A percentile compares a stretch with the other conserved stretches of the same genome.
These are phyloP conservation scores for Linnemannia schmuckeri DNA, from an alignment of 192 early-diverging fungal species.

Conservation along the genomic window DNA sequence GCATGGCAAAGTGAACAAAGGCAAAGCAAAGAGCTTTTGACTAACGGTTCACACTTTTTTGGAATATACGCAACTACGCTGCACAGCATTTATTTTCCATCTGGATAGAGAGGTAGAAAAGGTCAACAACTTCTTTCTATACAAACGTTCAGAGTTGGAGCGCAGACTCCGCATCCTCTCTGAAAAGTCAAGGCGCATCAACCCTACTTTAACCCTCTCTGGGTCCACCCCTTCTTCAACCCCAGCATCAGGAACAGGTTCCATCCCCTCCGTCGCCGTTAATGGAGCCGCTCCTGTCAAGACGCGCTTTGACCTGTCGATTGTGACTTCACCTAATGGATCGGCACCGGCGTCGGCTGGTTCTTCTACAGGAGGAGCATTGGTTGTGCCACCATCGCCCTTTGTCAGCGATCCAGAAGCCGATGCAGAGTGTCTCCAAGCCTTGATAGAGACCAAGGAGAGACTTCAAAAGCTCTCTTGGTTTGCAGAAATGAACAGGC, in stretches of 20 bases:
- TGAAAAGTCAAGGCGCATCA: constrained; percentile 62
- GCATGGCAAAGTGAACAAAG: neutral
- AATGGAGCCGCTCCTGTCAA: neutral
- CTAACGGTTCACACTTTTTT: constrained; percentile 52
- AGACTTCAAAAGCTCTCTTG: constrained; percentile 62
- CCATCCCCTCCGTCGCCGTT: neutral
- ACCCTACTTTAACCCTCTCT: neutral
- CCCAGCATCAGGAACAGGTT: neutral
- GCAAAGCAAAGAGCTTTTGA: neutral
- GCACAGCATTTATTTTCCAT: constrained; percentile 80
- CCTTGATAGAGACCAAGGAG: constrained; percentile 61
- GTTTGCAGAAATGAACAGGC: constrained; percentile 66
- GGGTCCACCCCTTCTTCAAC: neutral
- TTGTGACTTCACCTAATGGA: constrained; percentile 28
- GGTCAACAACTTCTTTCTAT: constrained; percentile 83
- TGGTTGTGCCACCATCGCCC: constrained; percentile 37
- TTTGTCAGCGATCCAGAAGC: constrained; percentile 52
- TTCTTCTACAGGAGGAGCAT: neutral
- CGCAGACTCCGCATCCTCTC: constrained; percentile 72
- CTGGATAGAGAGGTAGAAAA: constrained; percentile 90
- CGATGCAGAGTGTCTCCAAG: constrained; percentile 59
- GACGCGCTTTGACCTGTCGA: constrained; percentile 30
- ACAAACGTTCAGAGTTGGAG: constrained; percentile 83
- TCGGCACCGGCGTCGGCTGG: neutral
- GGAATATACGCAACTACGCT: constrained; percentile 27